These are phyloP conservation scores for Flaveria linearis DNA, from an alignment of 129 eudicot genomes.

Conservation along the genomic window DNA sequence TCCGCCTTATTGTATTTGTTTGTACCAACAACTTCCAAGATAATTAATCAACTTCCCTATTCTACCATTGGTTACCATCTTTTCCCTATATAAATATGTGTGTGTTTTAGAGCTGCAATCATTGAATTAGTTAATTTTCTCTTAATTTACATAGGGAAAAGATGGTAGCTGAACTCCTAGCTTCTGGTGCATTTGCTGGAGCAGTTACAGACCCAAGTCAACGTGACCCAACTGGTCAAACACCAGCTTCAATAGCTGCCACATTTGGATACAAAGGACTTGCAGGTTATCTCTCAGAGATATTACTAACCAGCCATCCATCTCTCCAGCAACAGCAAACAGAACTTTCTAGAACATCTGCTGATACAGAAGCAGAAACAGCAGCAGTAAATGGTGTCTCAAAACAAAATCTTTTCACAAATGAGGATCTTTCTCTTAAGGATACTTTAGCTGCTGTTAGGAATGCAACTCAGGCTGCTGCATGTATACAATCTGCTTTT, in stretches of 20 bases:
- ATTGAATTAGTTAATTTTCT: slow-evolving; percentile 6
- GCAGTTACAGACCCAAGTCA: slow-evolving; percentile 94
- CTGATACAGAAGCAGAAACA: slow-evolving; percentile 64
- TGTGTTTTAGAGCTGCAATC: neutral
- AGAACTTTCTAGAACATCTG: slow-evolving; percentile 62
- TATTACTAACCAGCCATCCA: slow-evolving; percentile 80
- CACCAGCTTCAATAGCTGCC: slow-evolving; percentile 88
- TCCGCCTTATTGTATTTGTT: neutral
- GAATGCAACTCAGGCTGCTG: slow-evolving; percentile 92
- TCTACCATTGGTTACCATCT: neutral
- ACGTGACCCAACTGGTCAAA: slow-evolving; percentile 75
- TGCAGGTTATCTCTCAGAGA: slow-evolving; percentile 94
- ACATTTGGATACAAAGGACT: slow-evolving; percentile 76
- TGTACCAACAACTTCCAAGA: slow-evolving; percentile 5
- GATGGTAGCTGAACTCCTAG: slow-evolving; percentile 91
- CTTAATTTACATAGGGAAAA: slow-evolving; percentile 60
- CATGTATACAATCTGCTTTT: slow-evolving; percentile 92
- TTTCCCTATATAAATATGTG: neutral
- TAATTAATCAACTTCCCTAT: neutral
- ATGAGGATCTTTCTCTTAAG: slow-evolving; percentile 66
- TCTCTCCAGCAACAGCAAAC: slow-evolving; percentile 68
- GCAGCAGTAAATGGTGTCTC: slow-evolving; percentile 46
- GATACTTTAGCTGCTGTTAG: slow-evolving; percentile 81
- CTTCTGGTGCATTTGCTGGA: slow-evolving; percentile 87
- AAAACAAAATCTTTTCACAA: slow-evolving; percentile 31